Conservation (phyloP, 2,329 filamentous ascomycete species). For the Alternaria rosae region DNA sequence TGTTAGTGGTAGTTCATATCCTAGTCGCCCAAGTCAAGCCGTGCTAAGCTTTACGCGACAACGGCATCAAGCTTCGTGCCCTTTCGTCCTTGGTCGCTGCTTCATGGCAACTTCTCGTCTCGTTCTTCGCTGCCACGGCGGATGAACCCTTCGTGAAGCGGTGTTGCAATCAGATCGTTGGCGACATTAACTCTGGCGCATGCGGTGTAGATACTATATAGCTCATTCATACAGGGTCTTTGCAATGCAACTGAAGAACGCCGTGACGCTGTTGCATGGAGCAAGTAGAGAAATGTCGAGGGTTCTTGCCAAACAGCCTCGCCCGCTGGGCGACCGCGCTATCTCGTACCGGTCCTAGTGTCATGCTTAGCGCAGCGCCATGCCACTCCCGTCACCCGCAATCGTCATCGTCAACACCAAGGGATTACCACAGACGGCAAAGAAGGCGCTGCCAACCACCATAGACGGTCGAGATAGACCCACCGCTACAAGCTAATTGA, state of each 20-base stretch:
- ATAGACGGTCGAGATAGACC: neutral
- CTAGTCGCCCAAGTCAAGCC: neutral
- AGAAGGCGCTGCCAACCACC: neutral
- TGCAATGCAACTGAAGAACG: neutral
- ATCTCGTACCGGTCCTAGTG: neutral
- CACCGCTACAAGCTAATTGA: neutral
- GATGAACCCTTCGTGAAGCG: neutral
- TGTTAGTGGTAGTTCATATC: neutral
- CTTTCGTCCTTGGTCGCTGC: neutral
- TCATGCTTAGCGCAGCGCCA: neutral
- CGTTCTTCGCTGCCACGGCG: neutral
- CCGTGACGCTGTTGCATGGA: neutral
- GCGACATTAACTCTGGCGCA: neutral
- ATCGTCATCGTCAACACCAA: neutral
- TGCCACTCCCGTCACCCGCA: neutral
- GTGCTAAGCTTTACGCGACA: neutral
- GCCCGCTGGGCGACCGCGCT: too few species aligned
- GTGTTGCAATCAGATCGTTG: neutral
- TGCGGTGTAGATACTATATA: neutral
- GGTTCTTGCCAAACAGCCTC: neutral
- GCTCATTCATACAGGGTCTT: neutral
- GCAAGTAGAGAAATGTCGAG: neutral
- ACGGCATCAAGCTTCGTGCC: neutral
- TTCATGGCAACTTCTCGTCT: neutral
- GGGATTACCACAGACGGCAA: neutral